Conservation (phyloP, 2,329 filamentous ascomycete genomes). For the Epichloe brachyelytri region DNA sequence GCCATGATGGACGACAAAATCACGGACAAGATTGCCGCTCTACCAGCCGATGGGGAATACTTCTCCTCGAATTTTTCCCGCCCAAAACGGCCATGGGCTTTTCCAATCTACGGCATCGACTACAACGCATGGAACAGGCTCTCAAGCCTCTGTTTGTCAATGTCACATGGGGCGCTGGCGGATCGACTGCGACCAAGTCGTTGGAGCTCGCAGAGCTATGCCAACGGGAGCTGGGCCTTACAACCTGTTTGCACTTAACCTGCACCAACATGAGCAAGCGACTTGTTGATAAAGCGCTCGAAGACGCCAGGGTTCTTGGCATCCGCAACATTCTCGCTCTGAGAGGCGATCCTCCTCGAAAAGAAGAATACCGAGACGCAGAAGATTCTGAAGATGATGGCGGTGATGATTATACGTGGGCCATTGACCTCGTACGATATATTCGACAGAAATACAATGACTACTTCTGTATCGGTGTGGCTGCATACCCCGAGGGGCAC, state of each 20-base stretch:
- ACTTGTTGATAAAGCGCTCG: conserved; percentile 76
- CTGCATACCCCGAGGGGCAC: conserved; percentile 90
- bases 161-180: conserved; percentile 95
- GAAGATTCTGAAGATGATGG: conserved; percentile 44
- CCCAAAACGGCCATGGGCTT: conserved; percentile 95
- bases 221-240: conserved; percentile 80
- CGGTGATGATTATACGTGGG: conserved; percentile 75
- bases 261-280: conserved; percentile 94
- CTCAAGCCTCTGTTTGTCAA: conserved; percentile 90
- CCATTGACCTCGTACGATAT: conserved; percentile 78
- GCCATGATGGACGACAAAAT: conserved; percentile 69
- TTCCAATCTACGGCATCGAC: conserved; percentile 80
- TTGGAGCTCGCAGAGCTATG: conserved; percentile 91
- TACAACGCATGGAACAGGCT: conserved; percentile 88
- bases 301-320: conserved; percentile 79
- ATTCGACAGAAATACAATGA: conserved; percentile 77
- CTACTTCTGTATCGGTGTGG: conserved; percentile 93
- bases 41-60: conserved; percentile 71
- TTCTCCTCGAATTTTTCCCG: conserved; percentile 99
- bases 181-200: conserved; percentile 80
- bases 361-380: conserved; percentile 67
- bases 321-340: conserved; percentile 90
- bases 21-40: conserved; percentile 84
- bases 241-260: conserved; percentile 89
- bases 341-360: conserved; percentile 78